Evolutionary conservation across 257 asterid genomes (phyloP), one percentile per base, ranked within the genome.

Genomic region (Paulownia fortunei): DNA sequence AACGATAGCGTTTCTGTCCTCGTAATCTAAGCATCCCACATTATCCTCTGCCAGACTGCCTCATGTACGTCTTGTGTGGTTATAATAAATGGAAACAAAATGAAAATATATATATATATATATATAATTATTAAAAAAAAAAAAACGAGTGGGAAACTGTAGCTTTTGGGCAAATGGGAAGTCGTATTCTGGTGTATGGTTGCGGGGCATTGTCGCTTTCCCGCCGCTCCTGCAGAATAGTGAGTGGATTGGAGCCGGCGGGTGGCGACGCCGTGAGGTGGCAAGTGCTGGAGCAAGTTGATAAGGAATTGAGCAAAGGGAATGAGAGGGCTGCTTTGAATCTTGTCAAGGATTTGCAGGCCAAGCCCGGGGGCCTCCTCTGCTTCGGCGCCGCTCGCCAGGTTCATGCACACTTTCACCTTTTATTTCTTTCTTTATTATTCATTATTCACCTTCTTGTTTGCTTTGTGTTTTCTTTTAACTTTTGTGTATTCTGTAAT

Each of bases 371-470:
- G 37, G 97, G 93, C 18, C 92, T 94, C 63, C 87, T 89, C 51
- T 91, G 97, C 87, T 94, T 94, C 72, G 97, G 97, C 73, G 80
- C 96, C 73, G 92, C 92, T 73, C 93, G 97, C 30, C 98, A 92
- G 98, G 98, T 94, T 86, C 85, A 39, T 54, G 32, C 74, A 13
- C 69, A 6, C 26, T 79, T 8, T 56, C 39, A n/a, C 59, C 61
- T n/a, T 44, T 13, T 19, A 15, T 44, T 51, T 32, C 1, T 39
- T 69, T 37, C 37, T 2, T 41, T 19, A 0, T 24, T 21, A 42
- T 56, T 27, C 24, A 6, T 6, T 30, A 4, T 13, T 58, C 12
- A n/a, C 16, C 41, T 42, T 55, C 15, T 21, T 54, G 26, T 34
- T 13, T 12, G 10, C 36, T 11, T 23, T 23, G 36, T 30, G 16